phyloP scores from a whole-genome alignment of 306 rosid species.

The Oxytropis ochrocephala region DNA sequence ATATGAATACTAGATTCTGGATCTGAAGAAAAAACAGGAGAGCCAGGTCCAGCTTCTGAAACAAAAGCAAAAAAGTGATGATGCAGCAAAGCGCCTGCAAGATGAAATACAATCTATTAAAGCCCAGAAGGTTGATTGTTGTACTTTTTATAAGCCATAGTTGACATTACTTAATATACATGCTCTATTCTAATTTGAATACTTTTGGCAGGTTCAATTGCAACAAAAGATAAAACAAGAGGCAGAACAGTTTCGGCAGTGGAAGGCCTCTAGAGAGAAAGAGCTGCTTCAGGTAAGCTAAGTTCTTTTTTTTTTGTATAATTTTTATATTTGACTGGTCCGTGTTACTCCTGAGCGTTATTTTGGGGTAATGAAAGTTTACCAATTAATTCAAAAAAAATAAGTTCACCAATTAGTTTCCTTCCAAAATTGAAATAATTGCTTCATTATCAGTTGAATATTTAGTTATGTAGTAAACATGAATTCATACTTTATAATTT shows the following conservation, averaged over 20 bases:
- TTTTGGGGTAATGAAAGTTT: neutral
- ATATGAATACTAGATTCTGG: slow-evolving; percentile 56
- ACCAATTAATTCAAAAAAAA: neutral
- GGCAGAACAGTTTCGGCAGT: slow-evolving; percentile 96
- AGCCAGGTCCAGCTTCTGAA: slow-evolving; percentile 90
- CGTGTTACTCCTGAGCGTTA: neutral
- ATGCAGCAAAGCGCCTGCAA: slow-evolving; percentile 88
- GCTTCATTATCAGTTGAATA: neutral
- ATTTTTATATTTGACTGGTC: neutral
- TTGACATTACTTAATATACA: neutral
- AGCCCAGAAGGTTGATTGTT: slow-evolving; percentile 79
- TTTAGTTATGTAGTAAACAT: neutral
- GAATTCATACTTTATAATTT: neutral
- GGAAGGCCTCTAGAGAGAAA: slow-evolving; percentile 97
- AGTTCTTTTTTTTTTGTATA: neutral
- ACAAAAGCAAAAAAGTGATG: slow-evolving; percentile 97
- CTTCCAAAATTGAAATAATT: neutral
- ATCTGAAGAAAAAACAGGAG: slow-evolving; percentile 93
- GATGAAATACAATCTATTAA: slow-evolving; percentile 95
- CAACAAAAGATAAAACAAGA: slow-evolving; percentile 96
- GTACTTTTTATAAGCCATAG: slow-evolving; percentile 2
- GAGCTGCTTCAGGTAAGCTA: slow-evolving; percentile 76
- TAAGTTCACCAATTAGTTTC: neutral
- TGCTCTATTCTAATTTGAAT: neutral
- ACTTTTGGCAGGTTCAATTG: slow-evolving; percentile 62